Conservation (phyloP, 805 yeast species). For the Ogataea chonburiensis region DNA sequence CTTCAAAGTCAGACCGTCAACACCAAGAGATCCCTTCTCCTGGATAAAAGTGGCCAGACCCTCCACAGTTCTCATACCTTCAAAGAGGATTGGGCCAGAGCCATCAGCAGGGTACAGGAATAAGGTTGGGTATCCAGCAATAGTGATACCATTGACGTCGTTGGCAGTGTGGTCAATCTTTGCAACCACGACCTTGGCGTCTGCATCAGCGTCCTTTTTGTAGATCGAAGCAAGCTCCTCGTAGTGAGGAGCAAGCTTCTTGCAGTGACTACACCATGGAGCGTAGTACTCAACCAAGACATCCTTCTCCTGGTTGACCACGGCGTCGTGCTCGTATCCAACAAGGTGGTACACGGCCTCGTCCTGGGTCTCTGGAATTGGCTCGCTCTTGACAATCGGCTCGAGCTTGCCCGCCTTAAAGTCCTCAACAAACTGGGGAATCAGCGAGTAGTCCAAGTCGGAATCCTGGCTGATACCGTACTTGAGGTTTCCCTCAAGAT, state of each 20-base stretch:
- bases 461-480: slow-evolving; percentile 68
- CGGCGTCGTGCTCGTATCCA: slow-evolving; percentile 74
- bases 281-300: slow-evolving; percentile 91
- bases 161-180: slow-evolving; percentile 87
- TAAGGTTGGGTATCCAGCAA: slow-evolving; percentile 91
- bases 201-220: slow-evolving; percentile 47
- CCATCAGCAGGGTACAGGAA: slow-evolving; percentile 85
- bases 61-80: slow-evolving; percentile 73
- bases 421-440: slow-evolving; percentile 61
- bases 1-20: slow-evolving; percentile 50
- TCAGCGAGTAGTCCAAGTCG: slow-evolving; percentile 49
- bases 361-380: slow-evolving; percentile 80
- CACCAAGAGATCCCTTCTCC: slow-evolving; percentile 59
- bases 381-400: slow-evolving; percentile 82
- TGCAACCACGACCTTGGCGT: slow-evolving; percentile 67
- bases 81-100: slow-evolving; percentile 61
- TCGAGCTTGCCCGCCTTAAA: slow-evolving; percentile 62
- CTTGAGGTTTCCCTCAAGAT: slow-evolving; percentile 63
- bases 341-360: slow-evolving; percentile 69
- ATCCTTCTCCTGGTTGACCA: slow-evolving; percentile 63
- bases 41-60: slow-evolving; percentile 68
- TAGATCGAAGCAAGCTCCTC: slow-evolving; percentile 80
- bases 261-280: slow-evolving; percentile 98
- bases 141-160: slow-evolving; percentile 73
- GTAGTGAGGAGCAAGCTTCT: slow-evolving; percentile 82